Base-by-base conservation (phyloP, 305 asterid species). In the Fraxinus xanthoxyloides region DNA sequence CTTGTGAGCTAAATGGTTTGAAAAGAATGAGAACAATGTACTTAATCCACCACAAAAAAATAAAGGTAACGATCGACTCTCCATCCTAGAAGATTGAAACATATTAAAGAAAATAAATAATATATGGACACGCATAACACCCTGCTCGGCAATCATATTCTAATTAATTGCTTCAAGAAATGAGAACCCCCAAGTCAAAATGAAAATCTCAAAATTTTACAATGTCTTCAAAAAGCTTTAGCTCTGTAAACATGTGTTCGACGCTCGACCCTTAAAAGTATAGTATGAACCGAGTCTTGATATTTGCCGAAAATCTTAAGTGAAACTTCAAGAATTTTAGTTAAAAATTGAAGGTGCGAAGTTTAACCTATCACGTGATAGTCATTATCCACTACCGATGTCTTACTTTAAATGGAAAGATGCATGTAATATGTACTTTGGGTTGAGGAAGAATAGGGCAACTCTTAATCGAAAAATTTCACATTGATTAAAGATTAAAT, bases 131-230 rank as follows among this genome's bases (percentile, higher is more conserved):
- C 78, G 72, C 63, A 70, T 79, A 74, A 69, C 72, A 70, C 77
- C 72, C 72, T 85, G 34, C 84, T 83, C 38, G 17, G 70, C 77
- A 73, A 87, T 87, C 87, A 85, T 85, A 82, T 46, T 79, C 82
- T 61, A 80, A 85, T 84, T 84, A 85, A 85, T 43, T 77, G 32
- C 43, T 70, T 63, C n/a, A 2, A 2, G 12, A 67, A 67, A 67
- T 67, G 36, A 67, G 72, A 67, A 24, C 74, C 74, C 36, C 28
- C 31, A 2, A 67, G 21, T 67, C 38, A 67, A 67, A 67, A 67
- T 1, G 35, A 19, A 30, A 67, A 28, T 28, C 38, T 67, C 28
- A 4, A 59, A 7, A 65, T 10, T 65, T 26, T 65, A 26, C 17
- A 67, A 28, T 67, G 30, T 24, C 10, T 67, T 67, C 3, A 28